A percentile compares a stretch with the other conserved stretches of the same genome.
Conservation (phyloP, 495 filamentous ascomycete species). For the Penicillium salamii region DNA sequence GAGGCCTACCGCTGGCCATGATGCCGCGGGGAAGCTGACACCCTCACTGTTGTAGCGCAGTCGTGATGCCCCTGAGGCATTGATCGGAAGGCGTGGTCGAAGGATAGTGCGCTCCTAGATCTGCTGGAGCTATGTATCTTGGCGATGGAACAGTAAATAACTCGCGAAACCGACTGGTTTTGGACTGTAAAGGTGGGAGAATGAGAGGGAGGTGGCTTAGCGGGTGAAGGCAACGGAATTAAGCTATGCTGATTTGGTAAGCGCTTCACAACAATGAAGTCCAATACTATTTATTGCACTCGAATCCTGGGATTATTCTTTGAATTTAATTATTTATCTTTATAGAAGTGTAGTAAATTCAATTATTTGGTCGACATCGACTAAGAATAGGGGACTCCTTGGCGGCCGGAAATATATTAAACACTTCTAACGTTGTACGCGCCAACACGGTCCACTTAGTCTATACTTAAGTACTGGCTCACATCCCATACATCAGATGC, state of each 20-base stretch:
- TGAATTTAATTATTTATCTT: background rate
- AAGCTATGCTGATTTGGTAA: slow-evolving; percentile 21
- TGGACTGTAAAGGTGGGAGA: slow-evolving; percentile 3
- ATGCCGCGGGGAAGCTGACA: slow-evolving; percentile 41
- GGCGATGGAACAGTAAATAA: background rate
- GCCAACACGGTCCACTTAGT: background rate
- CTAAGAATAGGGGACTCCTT: slow-evolving; percentile 20
- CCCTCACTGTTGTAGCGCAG: slow-evolving; percentile 29
- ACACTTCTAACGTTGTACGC: background rate
- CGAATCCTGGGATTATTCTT: background rate
- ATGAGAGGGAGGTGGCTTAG: slow-evolving; percentile 26
- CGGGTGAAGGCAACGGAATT: slow-evolving; percentile 22
- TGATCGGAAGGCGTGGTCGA: slow-evolving; percentile 23
- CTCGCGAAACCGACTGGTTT: slow-evolving; percentile 7
- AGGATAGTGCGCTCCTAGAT: slow-evolving; percentile 2
- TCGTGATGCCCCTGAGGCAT: slow-evolving; percentile 45
- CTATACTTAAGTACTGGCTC: background rate
- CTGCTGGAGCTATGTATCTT: slow-evolving; percentile 1
- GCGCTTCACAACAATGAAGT: slow-evolving; percentile 3
- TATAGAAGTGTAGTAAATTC: background rate
- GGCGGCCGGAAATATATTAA: slow-evolving; percentile 18
- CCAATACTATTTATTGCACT: background rate
- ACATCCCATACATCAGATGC: background rate
- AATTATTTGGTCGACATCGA: slow-evolving; percentile 6
- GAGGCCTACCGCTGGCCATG: slow-evolving; percentile 63